A percentile compares a stretch with the other conserved stretches of the same genome.
Evolutionary conservation across 2,329 filamentous ascomycete species (phyloP).

Genomic region (Pseudocercospora cruenta): DNA sequence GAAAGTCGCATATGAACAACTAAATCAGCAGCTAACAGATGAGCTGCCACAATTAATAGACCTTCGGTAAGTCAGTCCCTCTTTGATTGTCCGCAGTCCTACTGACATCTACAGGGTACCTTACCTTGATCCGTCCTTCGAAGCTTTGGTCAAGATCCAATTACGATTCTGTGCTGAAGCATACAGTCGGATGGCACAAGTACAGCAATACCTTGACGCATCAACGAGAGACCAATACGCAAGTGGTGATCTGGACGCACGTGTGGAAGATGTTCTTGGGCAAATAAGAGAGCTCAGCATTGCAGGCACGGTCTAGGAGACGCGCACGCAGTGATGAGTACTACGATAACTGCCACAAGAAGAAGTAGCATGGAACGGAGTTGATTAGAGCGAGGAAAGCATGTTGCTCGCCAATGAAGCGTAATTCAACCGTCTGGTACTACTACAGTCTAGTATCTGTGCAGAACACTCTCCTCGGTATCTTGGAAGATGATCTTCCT

Average conservation of each 20-base stretch:
- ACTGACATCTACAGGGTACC: constrained; percentile 62
- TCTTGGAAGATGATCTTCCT: no score
- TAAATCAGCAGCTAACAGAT: constrained; percentile 92
- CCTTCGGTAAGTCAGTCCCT: constrained; percentile 58
- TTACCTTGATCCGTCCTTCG: constrained; percentile 94
- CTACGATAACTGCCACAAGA: not conserved
- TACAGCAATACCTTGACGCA: constrained; percentile 92
- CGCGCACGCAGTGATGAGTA: not conserved
- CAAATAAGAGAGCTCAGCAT: constrained; percentile 98
- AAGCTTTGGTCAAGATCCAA: constrained; percentile 98
- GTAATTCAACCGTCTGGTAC: not conserved
- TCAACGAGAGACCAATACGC: constrained; percentile 97
- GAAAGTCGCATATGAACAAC: constrained; percentile 87
- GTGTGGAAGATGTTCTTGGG: constrained; percentile 93
- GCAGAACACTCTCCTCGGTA: not conserved
- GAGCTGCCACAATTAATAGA: constrained; percentile 97
- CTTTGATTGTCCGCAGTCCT: not conserved
- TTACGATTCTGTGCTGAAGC: constrained; percentile 96
- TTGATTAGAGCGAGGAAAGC: not conserved
- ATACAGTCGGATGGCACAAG: constrained; percentile 97
- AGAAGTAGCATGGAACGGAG: not conserved
- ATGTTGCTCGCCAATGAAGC: not conserved
- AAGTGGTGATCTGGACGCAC: constrained; percentile 83
- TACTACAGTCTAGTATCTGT: not conserved
- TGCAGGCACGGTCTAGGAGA: constrained; percentile 64